Evolutionary conservation across 305 asterid genomes (phyloP), one percentile per base, ranked within the genome.

Genomic region (Fraxinus sp.): DNA sequence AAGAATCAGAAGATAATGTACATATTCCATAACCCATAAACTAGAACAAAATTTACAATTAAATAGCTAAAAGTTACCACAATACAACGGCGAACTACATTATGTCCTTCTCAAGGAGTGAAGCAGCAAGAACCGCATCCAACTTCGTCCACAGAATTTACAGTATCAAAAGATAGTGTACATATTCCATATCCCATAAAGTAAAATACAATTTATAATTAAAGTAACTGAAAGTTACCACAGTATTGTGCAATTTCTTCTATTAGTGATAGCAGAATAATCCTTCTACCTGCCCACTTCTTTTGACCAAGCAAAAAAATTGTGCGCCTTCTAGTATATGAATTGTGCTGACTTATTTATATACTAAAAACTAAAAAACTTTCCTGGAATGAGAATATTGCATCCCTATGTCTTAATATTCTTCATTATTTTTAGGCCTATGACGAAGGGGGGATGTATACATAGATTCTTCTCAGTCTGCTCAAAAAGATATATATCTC

Each of bases 271-370:
- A 24, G 76, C 13, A 83, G 88, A 81, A 87, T 85, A 36, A 85
- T 83, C 84, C 36, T 28, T 26, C 6, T 79, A 76, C 49, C 80
- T 78, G 88, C 87, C 82, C 88, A 83, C 87, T 76, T 83, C 74
- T 85, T 79, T 87, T 87, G 87, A 87, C 90, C 83, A 85, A 84
- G 2, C 10, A 70, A 74, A 81, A 81, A 87, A 7, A 78, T 82
- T 77, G 18, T 79, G 28, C 62, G 76, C 62, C 30, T 30, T 74
- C 18, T 37, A 32, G 20, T 52, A 30, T 68, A 30, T 66, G 36
- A 66, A 26, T 0, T 26, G 36, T 66, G 7, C 36, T 66, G 35
- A 66, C n/a, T 24, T 26, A 66, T 66, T 28, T 66, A 24, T 66
- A 26, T 66, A 66, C 7, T 66, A 66, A 62, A 0, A 20, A 20